A percentile compares a stretch with the other conserved stretches of the same genome.
These are phyloP conservation scores for Diaporthe velutina DNA, from an alignment of 2,329 filamentous ascomycete genomes.

Conservation along the genomic window DNA sequence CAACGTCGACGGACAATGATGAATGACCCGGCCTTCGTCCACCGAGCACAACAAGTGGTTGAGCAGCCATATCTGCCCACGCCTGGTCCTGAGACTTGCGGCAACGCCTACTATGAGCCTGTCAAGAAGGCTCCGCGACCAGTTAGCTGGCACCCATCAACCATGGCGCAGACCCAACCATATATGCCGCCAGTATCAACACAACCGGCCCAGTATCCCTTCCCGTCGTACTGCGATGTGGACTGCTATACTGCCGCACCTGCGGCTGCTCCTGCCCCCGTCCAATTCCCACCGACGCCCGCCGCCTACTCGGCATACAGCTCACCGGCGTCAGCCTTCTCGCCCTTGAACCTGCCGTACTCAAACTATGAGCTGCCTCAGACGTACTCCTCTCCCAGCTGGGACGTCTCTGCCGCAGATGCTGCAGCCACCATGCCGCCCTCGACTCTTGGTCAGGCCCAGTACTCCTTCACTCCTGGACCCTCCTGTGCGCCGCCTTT, in stretches of 20 bases:
- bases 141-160: slow-evolving; percentile 81
- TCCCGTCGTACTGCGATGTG: slow-evolving; percentile 56
- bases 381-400: slow-evolving; percentile 55
- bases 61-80: slow-evolving; percentile 58
- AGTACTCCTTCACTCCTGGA: slow-evolving; percentile 4
- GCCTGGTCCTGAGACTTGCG: slow-evolving; percentile 48
- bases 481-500: slow-evolving; percentile 7
- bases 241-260: slow-evolving; percentile 55
- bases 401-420: slow-evolving; percentile 46
- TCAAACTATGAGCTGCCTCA: slow-evolving; percentile 53
- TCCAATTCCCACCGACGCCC: slow-evolving; percentile 65
- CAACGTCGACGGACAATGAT: slow-evolving; percentile 69
- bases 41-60: slow-evolving; percentile 60
- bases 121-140: slow-evolving; percentile 65
- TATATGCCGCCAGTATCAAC: slow-evolving; percentile 40
- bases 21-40: slow-evolving; percentile 61
- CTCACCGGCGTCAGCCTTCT: slow-evolving; percentile 68
- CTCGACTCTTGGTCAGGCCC: slow-evolving; percentile 10
- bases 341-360: slow-evolving; percentile 65
- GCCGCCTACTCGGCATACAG: slow-evolving; percentile 69
- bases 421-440: slow-evolving; percentile 21
- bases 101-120: slow-evolving; percentile 48
- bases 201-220: slow-evolving; percentile 54
- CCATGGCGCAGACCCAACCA: slow-evolving; percentile 56
- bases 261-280: slow-evolving; percentile 49